Evolutionary conservation across 2,329 filamentous ascomycete genomes (phyloP).

Genomic region (Aspergillus tubingensis): DNA sequence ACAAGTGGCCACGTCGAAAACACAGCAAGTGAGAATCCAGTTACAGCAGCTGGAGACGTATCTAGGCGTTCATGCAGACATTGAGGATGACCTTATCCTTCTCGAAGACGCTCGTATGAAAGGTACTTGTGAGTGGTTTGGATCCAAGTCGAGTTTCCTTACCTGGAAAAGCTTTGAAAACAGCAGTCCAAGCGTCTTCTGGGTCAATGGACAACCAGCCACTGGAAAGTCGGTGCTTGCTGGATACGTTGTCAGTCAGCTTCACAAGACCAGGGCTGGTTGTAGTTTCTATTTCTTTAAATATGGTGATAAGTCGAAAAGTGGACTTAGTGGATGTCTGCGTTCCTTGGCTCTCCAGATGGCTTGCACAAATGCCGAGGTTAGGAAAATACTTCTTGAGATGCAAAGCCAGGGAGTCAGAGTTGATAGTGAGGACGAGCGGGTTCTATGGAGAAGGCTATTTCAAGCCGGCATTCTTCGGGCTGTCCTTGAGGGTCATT

Average conservation of each 20-base stretch:
- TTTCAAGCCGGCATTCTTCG: not conserved
- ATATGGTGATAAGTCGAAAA: slow-evolving; percentile 30
- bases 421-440: not conserved
- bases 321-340: slow-evolving; percentile 27
- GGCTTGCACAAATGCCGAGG: slow-evolving; percentile 16
- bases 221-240: slow-evolving; percentile 38
- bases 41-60: not conserved
- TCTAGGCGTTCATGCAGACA: not conserved
- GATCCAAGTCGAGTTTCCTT: slow-evolving; percentile 5
- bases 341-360: slow-evolving; percentile 40
- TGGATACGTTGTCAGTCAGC: slow-evolving; percentile 28
- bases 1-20: not conserved
- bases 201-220: slow-evolving; percentile 35
- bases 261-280: slow-evolving; percentile 14
- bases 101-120: not conserved
- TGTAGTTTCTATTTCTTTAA: slow-evolving; percentile 42
- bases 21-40: not conserved
- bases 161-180: slow-evolving; percentile 11
- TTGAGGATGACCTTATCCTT: slow-evolving; percentile 7
- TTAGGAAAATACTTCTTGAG: not conserved
- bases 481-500: not conserved
- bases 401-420: not conserved
- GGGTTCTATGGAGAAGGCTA: not conserved
- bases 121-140: slow-evolving; percentile 11
- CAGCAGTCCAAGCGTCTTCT: slow-evolving; percentile 17